These are phyloP conservation scores for Aspergillus chevalieri DNA, from an alignment of 2,329 filamentous ascomycete genomes.

Conservation along the genomic window DNA sequence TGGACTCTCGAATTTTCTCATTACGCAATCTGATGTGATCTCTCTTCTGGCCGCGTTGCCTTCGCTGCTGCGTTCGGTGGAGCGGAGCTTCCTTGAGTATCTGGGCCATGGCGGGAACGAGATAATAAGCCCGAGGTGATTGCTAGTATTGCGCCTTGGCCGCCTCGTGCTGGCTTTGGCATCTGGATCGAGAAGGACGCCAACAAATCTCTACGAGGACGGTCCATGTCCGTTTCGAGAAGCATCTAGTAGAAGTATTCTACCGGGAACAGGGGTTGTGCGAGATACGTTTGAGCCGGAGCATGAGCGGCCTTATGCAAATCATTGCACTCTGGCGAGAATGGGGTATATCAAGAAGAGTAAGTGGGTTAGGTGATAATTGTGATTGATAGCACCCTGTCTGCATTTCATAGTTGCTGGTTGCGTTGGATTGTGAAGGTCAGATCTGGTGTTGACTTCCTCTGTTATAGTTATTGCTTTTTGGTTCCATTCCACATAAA, in stretches of 20 bases:
- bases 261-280: neutral
- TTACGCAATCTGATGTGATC: slow-evolving; percentile 22
- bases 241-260: neutral
- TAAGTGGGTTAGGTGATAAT: no score
- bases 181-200: slow-evolving; percentile 10
- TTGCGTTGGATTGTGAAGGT: no score
- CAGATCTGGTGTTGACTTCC: no score
- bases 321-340: neutral
- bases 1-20: slow-evolving; percentile 20
- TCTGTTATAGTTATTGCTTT: neutral
- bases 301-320: neutral
- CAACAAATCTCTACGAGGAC: slow-evolving; percentile 14
- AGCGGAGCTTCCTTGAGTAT: slow-evolving; percentile 30
- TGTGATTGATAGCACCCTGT: no score
- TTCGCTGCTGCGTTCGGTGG: slow-evolving; percentile 21
- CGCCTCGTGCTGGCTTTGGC: neutral
- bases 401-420: no score
- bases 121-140: slow-evolving; percentile 7
- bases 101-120: slow-evolving; percentile 5
- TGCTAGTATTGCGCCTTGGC: slow-evolving; percentile 1
- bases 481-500: neutral
- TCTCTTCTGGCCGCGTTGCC: slow-evolving; percentile 23
- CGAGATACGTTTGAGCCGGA: neutral
- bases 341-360: neutral
- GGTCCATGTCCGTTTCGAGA: slow-evolving; percentile 17